phyloP scores from a whole-genome alignment of 1,139 yeast species.

The Yamadazyma blattariae region DNA sequence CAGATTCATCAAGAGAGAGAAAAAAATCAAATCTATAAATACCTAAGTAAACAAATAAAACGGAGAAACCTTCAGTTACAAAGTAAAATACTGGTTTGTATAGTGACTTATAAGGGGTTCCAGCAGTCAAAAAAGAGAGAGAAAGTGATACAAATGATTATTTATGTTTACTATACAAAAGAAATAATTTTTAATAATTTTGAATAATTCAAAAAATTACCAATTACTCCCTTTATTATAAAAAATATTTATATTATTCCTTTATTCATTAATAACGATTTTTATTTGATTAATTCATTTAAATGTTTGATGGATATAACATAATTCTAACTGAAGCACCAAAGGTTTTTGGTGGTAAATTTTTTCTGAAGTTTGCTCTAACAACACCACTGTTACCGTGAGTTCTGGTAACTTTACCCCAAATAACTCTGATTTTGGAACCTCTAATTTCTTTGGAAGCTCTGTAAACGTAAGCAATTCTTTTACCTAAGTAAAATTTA shows the following conservation, averaged over 20 bases:
- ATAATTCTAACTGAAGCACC: constrained; percentile 99
- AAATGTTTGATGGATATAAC: constrained; percentile 99
- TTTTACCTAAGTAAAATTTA: constrained; percentile 98
- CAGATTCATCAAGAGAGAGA: too few relatives aligned
- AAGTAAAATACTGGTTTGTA: too few relatives aligned
- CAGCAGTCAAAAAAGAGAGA: not conserved
- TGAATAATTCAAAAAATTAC: too few relatives aligned
- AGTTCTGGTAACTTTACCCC: constrained; percentile 98
- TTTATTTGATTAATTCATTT: constrained; percentile 31
- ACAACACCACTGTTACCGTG: constrained; percentile 99
- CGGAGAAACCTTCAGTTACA: too few relatives aligned
- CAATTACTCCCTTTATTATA: constrained; percentile 6
- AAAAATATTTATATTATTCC: constrained; percentile 7
- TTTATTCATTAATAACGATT: too few relatives aligned
- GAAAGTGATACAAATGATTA: constrained; percentile 3
- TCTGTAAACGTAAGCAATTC: constrained; percentile 99
- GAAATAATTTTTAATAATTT: constrained; percentile 4
- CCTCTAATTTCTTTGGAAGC: constrained; percentile 98
- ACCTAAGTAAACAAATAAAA: too few relatives aligned
- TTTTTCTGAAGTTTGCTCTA: constrained; percentile 98
- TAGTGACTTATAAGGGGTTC: too few relatives aligned
- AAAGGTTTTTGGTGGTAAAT: constrained; percentile 99
- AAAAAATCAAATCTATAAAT: too few relatives aligned
- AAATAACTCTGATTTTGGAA: constrained; percentile 98
- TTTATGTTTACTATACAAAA: constrained; percentile 10